phyloP scores from a whole-genome alignment of 352 stramenopile species.

The Phytophthora melonis region DNA sequence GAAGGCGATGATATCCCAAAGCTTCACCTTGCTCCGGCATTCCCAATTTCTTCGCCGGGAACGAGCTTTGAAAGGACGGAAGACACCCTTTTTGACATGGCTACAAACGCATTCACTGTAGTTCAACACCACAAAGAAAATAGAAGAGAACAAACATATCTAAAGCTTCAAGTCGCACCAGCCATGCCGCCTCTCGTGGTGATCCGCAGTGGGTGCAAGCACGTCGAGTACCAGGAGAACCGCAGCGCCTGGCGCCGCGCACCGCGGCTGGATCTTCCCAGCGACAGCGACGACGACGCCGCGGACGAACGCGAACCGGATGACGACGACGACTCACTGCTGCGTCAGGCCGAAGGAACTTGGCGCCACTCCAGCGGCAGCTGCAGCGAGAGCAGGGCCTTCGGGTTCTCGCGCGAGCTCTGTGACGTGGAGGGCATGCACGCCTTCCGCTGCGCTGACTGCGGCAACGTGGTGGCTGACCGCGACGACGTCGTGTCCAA shows the following conservation, averaged over 20 bases:
- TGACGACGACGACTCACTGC: slow-evolving; percentile 30
- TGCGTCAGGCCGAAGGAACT: slow-evolving; percentile 33
- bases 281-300: slow-evolving; percentile 37
- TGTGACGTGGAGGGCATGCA: slow-evolving; percentile 58
- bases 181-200: slow-evolving; percentile 78
- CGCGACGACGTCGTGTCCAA: slow-evolving; percentile 81
- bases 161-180: not conserved
- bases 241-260: slow-evolving; percentile 6
- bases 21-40: too few species aligned
- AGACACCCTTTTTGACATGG: too few species aligned
- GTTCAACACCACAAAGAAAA: slow-evolving; percentile 11
- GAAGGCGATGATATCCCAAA: too few species aligned
- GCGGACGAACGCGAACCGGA: slow-evolving; percentile 33
- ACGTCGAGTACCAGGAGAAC: slow-evolving; percentile 75
- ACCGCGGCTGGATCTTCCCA: slow-evolving; percentile 17
- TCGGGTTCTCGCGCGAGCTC: slow-evolving; percentile 57
- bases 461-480: slow-evolving; percentile 68
- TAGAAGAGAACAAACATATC: slow-evolving; percentile 18
- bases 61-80: too few species aligned
- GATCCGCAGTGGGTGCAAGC: slow-evolving; percentile 68
- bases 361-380: slow-evolving; percentile 20
- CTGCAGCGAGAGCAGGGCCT: slow-evolving; percentile 30
- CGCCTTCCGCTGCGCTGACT: slow-evolving; percentile 71
- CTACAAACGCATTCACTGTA: too few species aligned
- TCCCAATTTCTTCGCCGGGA: too few species aligned